Percentiles rank a stretch among this genome's conserved stretches.
Conservation (phyloP, 768 basidiomycete genomes). For the Mycena albidolilacea region DNA sequence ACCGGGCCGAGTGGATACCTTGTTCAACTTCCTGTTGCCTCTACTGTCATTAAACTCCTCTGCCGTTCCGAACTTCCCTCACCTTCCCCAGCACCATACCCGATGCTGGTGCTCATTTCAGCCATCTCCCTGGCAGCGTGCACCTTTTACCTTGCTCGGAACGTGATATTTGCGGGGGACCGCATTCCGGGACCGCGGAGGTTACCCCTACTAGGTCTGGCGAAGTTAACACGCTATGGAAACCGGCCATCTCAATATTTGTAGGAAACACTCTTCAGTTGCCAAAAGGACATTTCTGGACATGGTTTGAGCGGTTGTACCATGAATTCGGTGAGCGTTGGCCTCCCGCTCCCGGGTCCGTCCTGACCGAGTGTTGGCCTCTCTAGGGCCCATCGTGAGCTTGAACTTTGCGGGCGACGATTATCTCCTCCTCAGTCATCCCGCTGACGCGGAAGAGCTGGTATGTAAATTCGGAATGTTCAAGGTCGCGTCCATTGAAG, state of each 20-base stretch:
- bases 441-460: constrained; percentile 16
- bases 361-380: background rate
- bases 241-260: background rate
- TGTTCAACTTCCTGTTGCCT: too few relatives aligned
- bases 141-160: background rate
- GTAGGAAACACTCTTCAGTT: constrained; percentile 4
- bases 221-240: too few relatives aligned
- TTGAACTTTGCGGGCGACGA: constrained; percentile 15
- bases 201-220: background rate
- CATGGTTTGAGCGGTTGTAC: constrained; percentile 7
- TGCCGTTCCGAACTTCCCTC: too few relatives aligned
- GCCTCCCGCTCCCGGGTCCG: background rate
- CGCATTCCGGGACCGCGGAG: background rate
- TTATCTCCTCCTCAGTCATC: constrained; percentile 9
- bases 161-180: background rate
- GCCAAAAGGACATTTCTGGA: constrained; percentile 8
- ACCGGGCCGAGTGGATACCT: too few relatives aligned
- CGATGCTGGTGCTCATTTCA: background rate
- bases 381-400: constrained; percentile 1
- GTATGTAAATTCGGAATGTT: background rate
- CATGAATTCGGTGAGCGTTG: background rate
- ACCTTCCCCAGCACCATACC: too few relatives aligned
- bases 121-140: background rate
- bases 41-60: too few relatives aligned
- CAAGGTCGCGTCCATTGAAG: background rate